Evolutionary conservation across 2,329 filamentous ascomycete genomes (phyloP).

Genomic region (Dactylellina cionopaga): DNA sequence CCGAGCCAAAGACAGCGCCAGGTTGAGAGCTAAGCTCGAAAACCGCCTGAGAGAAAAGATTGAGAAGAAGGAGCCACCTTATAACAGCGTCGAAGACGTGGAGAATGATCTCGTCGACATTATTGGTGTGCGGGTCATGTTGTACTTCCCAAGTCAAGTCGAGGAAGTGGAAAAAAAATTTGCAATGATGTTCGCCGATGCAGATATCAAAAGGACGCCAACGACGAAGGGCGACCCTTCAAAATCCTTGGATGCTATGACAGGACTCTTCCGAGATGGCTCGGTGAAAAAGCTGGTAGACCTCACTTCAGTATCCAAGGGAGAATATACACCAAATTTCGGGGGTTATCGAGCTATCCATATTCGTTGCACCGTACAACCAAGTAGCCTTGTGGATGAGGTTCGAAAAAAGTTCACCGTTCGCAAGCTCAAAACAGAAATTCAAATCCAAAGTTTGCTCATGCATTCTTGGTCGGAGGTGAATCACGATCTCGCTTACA

Average conservation of each 20-base stretch:
- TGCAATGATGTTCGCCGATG: neutral
- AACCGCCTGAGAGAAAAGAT: neutral
- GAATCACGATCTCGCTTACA: slow-evolving; percentile 1
- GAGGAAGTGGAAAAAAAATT: neutral
- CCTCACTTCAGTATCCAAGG: neutral
- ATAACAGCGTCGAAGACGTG: neutral
- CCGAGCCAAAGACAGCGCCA: neutral
- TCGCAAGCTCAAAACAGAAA: neutral
- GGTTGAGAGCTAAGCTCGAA: neutral
- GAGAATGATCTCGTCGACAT: neutral
- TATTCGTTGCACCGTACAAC: neutral
- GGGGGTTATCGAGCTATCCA: neutral
- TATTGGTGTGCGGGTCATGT: neutral
- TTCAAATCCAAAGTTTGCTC: neutral
- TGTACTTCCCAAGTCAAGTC: slow-evolving; percentile 3
- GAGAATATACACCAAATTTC: neutral
- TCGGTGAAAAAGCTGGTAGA: neutral
- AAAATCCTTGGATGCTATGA: neutral
- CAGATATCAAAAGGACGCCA: neutral
- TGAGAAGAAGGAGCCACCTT: neutral
- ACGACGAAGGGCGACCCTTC: neutral
- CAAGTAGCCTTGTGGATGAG: neutral
- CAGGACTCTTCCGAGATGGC: neutral
- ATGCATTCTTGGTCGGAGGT: slow-evolving; percentile 1
- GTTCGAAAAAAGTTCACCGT: neutral